Percentiles rank a stretch among this genome's conserved stretches.
phyloP scores from a whole-genome alignment of 352 stramenopile genomes.

The Globisporangium spiculum region DNA sequence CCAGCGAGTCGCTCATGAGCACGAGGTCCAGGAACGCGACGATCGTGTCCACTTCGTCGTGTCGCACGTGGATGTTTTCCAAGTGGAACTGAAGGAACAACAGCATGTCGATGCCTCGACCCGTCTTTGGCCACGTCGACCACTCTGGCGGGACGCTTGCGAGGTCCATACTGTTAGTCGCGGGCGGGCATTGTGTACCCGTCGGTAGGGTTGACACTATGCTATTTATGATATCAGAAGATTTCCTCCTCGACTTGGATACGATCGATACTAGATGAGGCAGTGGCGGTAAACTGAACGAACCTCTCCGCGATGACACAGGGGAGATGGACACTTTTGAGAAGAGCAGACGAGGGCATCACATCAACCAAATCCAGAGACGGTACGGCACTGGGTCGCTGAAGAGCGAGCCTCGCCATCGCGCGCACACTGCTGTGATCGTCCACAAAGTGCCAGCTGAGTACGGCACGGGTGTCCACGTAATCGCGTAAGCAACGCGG shows the following conservation, averaged over 20 bases:
- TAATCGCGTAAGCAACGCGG: too few relatives aligned
- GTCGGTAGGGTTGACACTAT: too few relatives aligned
- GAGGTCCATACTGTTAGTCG: not conserved
- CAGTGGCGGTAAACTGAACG: not conserved
- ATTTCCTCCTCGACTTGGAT: not conserved
- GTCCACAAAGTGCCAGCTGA: conserved; percentile 15
- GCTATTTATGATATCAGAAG: not conserved
- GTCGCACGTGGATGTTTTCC: not conserved
- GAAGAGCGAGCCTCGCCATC: conserved; percentile 8
- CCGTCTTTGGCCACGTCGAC: conserved; percentile 8
- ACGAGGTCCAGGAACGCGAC: conserved; percentile 40
- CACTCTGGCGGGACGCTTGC: not conserved
- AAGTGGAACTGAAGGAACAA: conserved; percentile 4
- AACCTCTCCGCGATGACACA: not conserved
- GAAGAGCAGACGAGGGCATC: not conserved
- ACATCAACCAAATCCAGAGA: not conserved
- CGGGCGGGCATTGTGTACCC: too few relatives aligned
- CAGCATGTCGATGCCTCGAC: not conserved
- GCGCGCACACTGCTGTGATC: conserved; percentile 8
- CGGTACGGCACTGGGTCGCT: not conserved
- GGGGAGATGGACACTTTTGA: not conserved
- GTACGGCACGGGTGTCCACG: conserved; percentile 16
- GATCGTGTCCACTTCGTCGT: conserved; percentile 3
- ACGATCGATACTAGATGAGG: not conserved
- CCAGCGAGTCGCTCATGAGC: conserved; percentile 40